phyloP scores from a whole-genome alignment of 768 basidiomycete species.

The Fibroporia radiculosa region DNA sequence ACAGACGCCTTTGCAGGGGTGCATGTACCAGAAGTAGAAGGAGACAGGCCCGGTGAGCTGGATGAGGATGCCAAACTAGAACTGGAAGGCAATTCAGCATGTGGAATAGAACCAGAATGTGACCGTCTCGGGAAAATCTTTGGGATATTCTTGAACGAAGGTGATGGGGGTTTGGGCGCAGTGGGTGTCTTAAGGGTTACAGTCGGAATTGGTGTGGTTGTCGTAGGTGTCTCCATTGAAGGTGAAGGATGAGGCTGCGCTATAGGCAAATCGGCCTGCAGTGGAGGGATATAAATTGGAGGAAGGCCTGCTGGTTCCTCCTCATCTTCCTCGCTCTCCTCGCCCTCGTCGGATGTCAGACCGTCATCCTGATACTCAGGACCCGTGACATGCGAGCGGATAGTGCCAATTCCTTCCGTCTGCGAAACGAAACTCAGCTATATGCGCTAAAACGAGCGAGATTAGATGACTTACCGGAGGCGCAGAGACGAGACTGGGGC shows the following conservation, averaged over 20 bases:
- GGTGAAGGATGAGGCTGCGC: neutral
- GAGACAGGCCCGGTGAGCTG: slow-evolving; percentile 7
- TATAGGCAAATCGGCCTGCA: neutral
- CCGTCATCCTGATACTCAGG: slow-evolving; percentile 72
- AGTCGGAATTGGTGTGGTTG: slow-evolving; percentile 9
- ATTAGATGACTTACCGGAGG: slow-evolving; percentile 53
- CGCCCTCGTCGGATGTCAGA: slow-evolving; percentile 48
- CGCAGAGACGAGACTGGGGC: slow-evolving; percentile 63
- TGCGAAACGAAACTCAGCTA: slow-evolving; percentile 20
- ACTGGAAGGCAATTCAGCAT: neutral
- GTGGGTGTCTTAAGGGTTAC: slow-evolving; percentile 18
- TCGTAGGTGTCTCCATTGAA: slow-evolving; percentile 11
- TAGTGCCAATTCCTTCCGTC: slow-evolving; percentile 84
- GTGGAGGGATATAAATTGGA: slow-evolving; percentile 10
- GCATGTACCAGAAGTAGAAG: slow-evolving; percentile 17
- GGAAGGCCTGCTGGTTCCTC: slow-evolving; percentile 17
- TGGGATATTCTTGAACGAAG: slow-evolving; percentile 19
- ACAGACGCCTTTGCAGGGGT: slow-evolving; percentile 14
- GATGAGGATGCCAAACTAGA: slow-evolving; percentile 9
- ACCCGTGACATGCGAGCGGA: slow-evolving; percentile 51
- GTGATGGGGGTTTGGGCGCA: slow-evolving; percentile 19
- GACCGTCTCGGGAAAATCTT: slow-evolving; percentile 29
- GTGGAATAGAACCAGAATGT: neutral
- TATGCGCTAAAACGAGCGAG: neutral
- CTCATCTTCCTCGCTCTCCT: slow-evolving; percentile 28